A percentile compares a stretch with the other conserved stretches of the same genome.
Evolutionary conservation across 768 basidiomycete species (phyloP).

Genomic region (Amanita rubescens): DNA sequence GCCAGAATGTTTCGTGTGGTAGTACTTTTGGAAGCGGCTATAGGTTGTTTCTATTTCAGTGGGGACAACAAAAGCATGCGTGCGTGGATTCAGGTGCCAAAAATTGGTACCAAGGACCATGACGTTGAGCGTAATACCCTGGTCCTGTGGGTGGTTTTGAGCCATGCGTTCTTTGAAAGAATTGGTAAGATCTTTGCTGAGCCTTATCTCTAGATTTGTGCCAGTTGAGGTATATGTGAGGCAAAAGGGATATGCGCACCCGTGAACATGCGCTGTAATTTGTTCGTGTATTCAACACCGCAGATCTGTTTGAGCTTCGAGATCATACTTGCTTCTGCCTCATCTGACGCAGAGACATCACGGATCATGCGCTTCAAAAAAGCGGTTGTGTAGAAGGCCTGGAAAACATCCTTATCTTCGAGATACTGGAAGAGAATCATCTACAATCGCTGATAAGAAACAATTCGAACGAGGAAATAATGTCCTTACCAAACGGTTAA

Average conservation of each 20-base stretch:
- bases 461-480: slow-evolving; percentile 14
- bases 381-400: slow-evolving; percentile 96
- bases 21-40: slow-evolving; percentile 91
- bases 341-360: slow-evolving; percentile 90
- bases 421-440: slow-evolving; percentile 99
- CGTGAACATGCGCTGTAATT: slow-evolving; percentile 97
- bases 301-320: slow-evolving; percentile 97
- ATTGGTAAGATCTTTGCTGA: slow-evolving; percentile 94
- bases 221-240: not conserved
- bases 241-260: slow-evolving; percentile 39
- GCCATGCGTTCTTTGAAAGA: slow-evolving; percentile 96
- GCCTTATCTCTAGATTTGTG: slow-evolving; percentile 70
- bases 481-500: slow-evolving; percentile 46
- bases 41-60: slow-evolving; percentile 81
- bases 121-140: slow-evolving; percentile 87
- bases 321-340: slow-evolving; percentile 98
- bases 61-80: slow-evolving; percentile 86
- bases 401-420: slow-evolving; percentile 99
- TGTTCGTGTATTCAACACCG: slow-evolving; percentile 98
- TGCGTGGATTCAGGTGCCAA: slow-evolving; percentile 88
- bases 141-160: slow-evolving; percentile 71
- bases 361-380: slow-evolving; percentile 92
- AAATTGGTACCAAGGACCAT: slow-evolving; percentile 96
- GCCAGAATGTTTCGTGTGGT: slow-evolving; percentile 91
- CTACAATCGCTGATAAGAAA: slow-evolving; percentile 38